Evolutionary conservation across 345 rosid species (phyloP).

Genomic region (Cardamine chenopodiifolia): DNA sequence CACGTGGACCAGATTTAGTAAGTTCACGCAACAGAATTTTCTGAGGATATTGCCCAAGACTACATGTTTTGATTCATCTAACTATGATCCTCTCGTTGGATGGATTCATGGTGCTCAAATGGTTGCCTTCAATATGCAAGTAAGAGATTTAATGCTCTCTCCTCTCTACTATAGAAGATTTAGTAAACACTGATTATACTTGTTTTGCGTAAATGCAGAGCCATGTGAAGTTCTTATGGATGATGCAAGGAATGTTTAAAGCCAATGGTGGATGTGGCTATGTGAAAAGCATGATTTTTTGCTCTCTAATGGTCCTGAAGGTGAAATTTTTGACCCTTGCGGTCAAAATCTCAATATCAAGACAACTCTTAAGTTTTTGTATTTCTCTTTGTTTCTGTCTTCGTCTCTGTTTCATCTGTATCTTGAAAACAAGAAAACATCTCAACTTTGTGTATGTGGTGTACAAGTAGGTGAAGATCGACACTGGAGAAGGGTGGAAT

Average conservation of each 20-base stretch:
- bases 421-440: constrained; percentile 23
- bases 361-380: constrained; percentile 58
- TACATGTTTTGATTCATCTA: constrained; percentile 70
- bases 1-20: constrained; percentile 53
- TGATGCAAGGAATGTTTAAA: constrained; percentile 90
- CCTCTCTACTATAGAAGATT: neutral
- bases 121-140: constrained; percentile 99
- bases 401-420: neutral
- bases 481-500: constrained; percentile 86
- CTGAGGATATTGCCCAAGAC: constrained; percentile 85
- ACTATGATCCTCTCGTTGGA: constrained; percentile 78
- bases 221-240: constrained; percentile 65
- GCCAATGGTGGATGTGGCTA: constrained; percentile 88
- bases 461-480: constrained; percentile 50
- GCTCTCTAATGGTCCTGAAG: constrained; percentile 40
- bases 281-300: constrained; percentile 77
- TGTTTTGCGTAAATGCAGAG: constrained; percentile 49
- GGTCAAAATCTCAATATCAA: constrained; percentile 41
- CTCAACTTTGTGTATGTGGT: neutral
- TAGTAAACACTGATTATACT: neutral
- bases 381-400: constrained; percentile 1
- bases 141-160: constrained; percentile 25
- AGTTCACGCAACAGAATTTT: constrained; percentile 77
- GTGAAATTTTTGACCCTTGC: constrained; percentile 56
- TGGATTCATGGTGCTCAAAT: constrained; percentile 99